Evolutionary conservation across 129 eudicot species (phyloP), one percentile per base, ranked within the genome.

Genomic region (Helianthus tuberosus): DNA sequence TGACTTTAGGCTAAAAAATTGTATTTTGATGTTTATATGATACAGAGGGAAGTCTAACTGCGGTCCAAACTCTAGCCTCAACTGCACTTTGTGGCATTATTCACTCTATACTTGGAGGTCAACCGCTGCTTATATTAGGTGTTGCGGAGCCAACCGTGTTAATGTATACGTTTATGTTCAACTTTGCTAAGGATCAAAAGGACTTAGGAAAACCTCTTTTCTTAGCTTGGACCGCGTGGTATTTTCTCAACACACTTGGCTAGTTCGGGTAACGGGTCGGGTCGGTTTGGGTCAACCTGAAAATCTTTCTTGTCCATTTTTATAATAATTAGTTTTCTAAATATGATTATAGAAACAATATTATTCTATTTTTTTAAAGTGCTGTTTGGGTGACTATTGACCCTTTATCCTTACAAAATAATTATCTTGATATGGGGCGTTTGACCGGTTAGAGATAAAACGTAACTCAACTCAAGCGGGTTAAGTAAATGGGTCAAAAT

Each of bases 131-230:
- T 39, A 90, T 93, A 76, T 87, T 93, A 46, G 98, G 98, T 48
- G 98, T 93, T n/a, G 98, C 98, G 41, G 98, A 93, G 79, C 98
- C 98, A 74, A 93, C 98, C 5, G 98, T 93, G 55, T 73, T 93
- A 46, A 93, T 93, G 98, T 93, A 93, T 84, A 93, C 97, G 12
- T 93, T 93, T 83, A 88, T 93, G 97, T 93, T 80, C 87, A 78
- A 93, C 64, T 93, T 93, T 71, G 98, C 92, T 12, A 93, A 93
- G 72, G 97, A 88, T 72, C 86, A 91, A 53, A 90, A 86, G 75
- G 96, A 93, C 75, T 72, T 93, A 70, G 98, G 98, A 11, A 86
- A 73, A 65, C 82, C 88, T 69, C 90, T 93, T 35, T 93, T 88
- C 86, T 82, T 90, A 72, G 96, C 98, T 36, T 93, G 98, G 98